phyloP scores from a whole-genome alignment of 129 eudicot species.

The Dittrichia graveolens region DNA sequence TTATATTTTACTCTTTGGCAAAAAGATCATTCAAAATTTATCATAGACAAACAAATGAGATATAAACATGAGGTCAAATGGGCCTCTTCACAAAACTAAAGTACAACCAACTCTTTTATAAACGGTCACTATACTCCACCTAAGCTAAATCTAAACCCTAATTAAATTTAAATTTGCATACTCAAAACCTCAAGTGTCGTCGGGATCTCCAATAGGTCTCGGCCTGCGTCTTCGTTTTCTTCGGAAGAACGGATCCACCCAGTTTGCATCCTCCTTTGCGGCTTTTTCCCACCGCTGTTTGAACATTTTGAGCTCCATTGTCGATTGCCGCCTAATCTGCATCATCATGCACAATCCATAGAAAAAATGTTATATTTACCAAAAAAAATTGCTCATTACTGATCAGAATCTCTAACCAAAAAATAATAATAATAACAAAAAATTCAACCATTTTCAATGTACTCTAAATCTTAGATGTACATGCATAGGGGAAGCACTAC shows the following conservation, averaged over 20 bases:
- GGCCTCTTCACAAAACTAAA: conserved; percentile 40
- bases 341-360: not conserved
- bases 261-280: conserved; percentile 56
- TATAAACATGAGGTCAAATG: conserved; percentile 44
- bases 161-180: conserved; percentile 15
- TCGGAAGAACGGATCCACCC: conserved; percentile 68
- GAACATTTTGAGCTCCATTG: conserved; percentile 65
- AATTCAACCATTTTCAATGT: too few species aligned
- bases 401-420: too few species aligned
- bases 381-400: too few species aligned
- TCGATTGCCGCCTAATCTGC: conserved; percentile 86
- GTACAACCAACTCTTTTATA: conserved; percentile 31
- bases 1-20: too few species aligned
- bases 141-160: conserved; percentile 19
- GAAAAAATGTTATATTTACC: not conserved
- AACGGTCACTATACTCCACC: conserved; percentile 25
- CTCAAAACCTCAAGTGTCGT: conserved; percentile 37
- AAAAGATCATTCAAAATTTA: not conserved
- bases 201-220: conserved; percentile 14
- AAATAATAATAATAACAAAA: too few species aligned
- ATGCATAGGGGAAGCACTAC: too few species aligned
- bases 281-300: conserved; percentile 87
- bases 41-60: conserved; percentile 23
- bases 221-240: conserved; percentile 41
- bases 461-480: too few species aligned